These are phyloP conservation scores for Hyparrhenia diplandra DNA, from an alignment of 176 grass and related monocot species.

Conservation along the genomic window DNA sequence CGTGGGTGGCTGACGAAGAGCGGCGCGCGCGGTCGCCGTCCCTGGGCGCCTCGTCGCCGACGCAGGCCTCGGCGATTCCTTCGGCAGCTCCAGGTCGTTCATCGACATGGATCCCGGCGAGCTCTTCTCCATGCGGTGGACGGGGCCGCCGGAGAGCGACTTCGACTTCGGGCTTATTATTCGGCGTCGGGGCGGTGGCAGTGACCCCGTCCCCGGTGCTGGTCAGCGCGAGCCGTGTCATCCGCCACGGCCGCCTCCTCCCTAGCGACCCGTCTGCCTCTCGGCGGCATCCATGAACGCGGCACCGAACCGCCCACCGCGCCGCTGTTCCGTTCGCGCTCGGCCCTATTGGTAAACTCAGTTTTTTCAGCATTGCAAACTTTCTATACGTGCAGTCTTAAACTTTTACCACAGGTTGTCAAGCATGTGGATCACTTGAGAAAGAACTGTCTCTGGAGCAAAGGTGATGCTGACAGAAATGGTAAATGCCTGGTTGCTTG, in stretches of 20 bases:
- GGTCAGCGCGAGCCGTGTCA: slow-evolving; percentile 49
- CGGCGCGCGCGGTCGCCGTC: slow-evolving; percentile 9
- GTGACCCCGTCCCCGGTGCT: slow-evolving; percentile 5
- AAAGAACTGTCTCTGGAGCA: too few relatives aligned
- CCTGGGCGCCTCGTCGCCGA: neutral
- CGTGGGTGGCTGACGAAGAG: slow-evolving; percentile 26
- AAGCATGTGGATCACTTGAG: too few relatives aligned
- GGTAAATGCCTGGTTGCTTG: too few relatives aligned
- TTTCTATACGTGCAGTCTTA: too few relatives aligned
- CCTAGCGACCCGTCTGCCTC: slow-evolving; percentile 30
- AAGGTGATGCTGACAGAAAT: too few relatives aligned
- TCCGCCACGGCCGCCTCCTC: slow-evolving; percentile 49
- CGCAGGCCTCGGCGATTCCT: slow-evolving; percentile 27
- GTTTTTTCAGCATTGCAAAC: too few relatives aligned
- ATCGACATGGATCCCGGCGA: slow-evolving; percentile 75
- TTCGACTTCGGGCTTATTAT: slow-evolving; percentile 47
- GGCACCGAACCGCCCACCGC: neutral
- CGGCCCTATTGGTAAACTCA: too few relatives aligned
- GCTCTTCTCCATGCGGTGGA: slow-evolving; percentile 86
- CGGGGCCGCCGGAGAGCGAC: slow-evolving; percentile 7
- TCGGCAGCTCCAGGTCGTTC: slow-evolving; percentile 51
- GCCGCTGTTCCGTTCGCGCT: slow-evolving; percentile 58
- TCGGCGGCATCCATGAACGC: neutral
- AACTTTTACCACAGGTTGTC: too few relatives aligned
- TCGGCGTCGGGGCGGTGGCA: neutral